Evolutionary conservation across 1,284 basidiomycete genomes (phyloP).

Genomic region (Kwoniella shivajii): DNA sequence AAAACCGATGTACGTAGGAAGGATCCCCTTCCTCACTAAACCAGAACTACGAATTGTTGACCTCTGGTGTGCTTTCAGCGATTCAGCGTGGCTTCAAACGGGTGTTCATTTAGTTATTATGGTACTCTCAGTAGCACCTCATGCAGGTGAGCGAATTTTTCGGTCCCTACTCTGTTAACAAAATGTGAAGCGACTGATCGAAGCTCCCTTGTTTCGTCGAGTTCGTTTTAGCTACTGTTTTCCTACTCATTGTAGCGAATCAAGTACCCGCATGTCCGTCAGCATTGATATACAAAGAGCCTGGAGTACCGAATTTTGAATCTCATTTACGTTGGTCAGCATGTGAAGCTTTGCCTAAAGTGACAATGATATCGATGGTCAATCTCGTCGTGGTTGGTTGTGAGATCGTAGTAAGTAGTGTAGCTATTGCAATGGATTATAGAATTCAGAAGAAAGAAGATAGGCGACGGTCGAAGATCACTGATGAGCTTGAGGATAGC

Average conservation of each 20-base stretch:
- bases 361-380: constrained; percentile 9
- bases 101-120: constrained; percentile 18
- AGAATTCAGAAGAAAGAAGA: constrained; percentile 12
- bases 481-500: background rate
- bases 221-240: constrained; percentile 3
- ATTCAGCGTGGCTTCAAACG: constrained; percentile 21
- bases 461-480: background rate
- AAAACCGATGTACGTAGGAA: constrained; percentile 19
- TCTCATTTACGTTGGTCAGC: constrained; percentile 17
- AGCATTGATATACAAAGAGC: constrained; percentile 5
- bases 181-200: too few species aligned
- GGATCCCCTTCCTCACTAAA: background rate
- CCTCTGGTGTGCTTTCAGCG: background rate
- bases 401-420: constrained; percentile 7
- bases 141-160: constrained; percentile 3
- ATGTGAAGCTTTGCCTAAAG: constrained; percentile 11
- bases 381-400: constrained; percentile 6
- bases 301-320: constrained; percentile 11
- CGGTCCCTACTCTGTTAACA: background rate
- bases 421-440: constrained; percentile 11
- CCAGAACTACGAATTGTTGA: background rate
- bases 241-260: constrained; percentile 5
- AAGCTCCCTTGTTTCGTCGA: background rate
- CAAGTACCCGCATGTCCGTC: constrained; percentile 18
- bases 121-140: constrained; percentile 8